Conservation (phyloP, 306 rosid genomes). For the Pyrus pyrifolia region DNA sequence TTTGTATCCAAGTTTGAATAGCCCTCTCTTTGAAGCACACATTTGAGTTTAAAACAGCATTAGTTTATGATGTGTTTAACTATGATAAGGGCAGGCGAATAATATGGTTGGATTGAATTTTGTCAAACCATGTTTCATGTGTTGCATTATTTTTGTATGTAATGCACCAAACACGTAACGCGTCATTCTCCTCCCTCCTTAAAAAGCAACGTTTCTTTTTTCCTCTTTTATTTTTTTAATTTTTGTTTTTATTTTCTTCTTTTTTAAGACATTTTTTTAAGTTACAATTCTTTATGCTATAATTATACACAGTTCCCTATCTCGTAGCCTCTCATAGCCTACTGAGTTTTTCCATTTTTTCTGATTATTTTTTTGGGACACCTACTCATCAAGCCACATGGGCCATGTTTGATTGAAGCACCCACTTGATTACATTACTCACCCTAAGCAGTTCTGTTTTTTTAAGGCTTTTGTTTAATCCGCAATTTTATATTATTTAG, state of each 20-base stretch:
- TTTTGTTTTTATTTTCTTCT: not conserved
- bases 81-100: not conserved
- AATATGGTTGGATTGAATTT: conserved; percentile 19
- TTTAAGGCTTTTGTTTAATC: conserved; percentile 19
- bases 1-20: too few relatives aligned
- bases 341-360: conserved; percentile 13
- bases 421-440: conserved; percentile 18
- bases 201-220: not conserved
- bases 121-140: conserved; percentile 17
- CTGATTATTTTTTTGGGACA: conserved; percentile 19
- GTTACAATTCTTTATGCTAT: conserved; percentile 1
- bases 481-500: not conserved
- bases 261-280: not conserved
- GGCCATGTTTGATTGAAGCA: conserved; percentile 24
- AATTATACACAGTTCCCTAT: conserved; percentile 12
- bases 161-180: conserved; percentile 21
- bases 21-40: too few relatives aligned
- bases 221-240: not conserved
- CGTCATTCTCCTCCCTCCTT: conserved; percentile 18
- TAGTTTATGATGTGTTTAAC: too few relatives aligned
- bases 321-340: conserved; percentile 10
- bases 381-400: conserved; percentile 43
- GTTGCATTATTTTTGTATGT: not conserved
- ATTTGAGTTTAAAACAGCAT: too few relatives aligned
- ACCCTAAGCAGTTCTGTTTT: not conserved